phyloP scores from a whole-genome alignment of 1,139 yeast species.

The Kurtzmaniella quercitrusa region DNA sequence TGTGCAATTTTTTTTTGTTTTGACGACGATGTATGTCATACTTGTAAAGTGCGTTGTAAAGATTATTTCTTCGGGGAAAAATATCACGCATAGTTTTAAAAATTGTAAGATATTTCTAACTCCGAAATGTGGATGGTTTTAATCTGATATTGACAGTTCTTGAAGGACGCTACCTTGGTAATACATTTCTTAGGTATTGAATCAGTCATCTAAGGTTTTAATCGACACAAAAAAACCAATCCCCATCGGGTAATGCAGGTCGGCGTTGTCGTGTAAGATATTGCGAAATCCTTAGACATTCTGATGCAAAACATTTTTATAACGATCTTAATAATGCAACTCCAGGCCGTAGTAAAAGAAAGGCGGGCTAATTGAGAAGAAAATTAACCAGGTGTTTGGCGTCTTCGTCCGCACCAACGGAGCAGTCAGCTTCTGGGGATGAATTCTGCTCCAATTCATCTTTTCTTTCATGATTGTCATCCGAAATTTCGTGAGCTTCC shows the following conservation, averaged over 20 bases:
- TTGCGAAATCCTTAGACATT: background rate
- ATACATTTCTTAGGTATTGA: too few species aligned
- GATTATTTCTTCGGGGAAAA: background rate
- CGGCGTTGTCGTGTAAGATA: background rate
- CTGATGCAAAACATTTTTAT: conserved; percentile 2
- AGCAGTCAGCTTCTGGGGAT: background rate
- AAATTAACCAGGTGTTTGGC: conserved; percentile 2
- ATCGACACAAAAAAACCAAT: too few species aligned
- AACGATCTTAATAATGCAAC: background rate
- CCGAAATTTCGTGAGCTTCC: background rate
- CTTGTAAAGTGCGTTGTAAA: background rate
- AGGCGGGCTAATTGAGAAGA: background rate
- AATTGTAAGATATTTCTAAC: background rate
- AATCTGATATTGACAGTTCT: too few species aligned
- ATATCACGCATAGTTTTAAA: background rate
- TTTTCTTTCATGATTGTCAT: background rate
- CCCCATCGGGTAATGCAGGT: background rate
- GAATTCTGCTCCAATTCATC: background rate
- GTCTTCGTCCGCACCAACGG: conserved; percentile 1
- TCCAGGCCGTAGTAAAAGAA: background rate
- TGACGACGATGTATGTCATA: background rate
- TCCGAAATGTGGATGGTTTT: too few species aligned
- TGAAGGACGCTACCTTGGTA: too few species aligned
- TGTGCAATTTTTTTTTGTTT: background rate
- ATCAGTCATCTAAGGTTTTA: too few species aligned